Percentiles rank a stretch among this genome's conserved stretches.
Conservation (phyloP, 345 rosid genomes). For the Anastatica hierochuntica region DNA sequence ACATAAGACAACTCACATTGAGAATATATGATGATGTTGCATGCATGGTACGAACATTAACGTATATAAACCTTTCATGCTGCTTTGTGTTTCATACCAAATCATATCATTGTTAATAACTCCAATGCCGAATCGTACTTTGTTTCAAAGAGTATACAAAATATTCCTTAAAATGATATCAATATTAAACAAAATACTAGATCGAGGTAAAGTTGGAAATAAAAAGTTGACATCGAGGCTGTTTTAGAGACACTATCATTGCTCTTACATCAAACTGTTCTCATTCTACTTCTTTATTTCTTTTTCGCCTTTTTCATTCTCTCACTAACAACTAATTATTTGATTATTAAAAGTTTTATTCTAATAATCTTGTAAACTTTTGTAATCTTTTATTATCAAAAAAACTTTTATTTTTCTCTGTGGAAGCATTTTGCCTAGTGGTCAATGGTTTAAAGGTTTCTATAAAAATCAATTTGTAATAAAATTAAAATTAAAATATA, state of each 20-base stretch:
- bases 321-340: background rate
- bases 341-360: background rate
- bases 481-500: too few relatives aligned
- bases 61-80: conserved; percentile 22
- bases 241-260: conserved; percentile 30
- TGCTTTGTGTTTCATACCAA: conserved; percentile 22
- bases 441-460: too few relatives aligned
- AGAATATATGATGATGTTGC: too few relatives aligned
- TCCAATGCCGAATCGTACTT: conserved; percentile 21
- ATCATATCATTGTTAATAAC: conserved; percentile 18
- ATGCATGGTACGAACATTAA: conserved; percentile 24
- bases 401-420: too few relatives aligned
- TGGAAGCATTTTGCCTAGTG: too few relatives aligned
- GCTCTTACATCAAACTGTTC: conserved; percentile 25
- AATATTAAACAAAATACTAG: background rate
- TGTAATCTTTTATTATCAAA: too few relatives aligned
- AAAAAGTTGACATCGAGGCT: conserved; percentile 15
- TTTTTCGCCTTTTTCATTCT: background rate
- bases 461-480: too few relatives aligned
- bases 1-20: too few relatives aligned
- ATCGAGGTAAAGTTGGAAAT: background rate
- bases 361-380: too few relatives aligned
- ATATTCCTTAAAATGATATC: background rate
- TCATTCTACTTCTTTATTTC: conserved; percentile 15
- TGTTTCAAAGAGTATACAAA: background rate